Percentiles rank a stretch among this genome's conserved stretches.
phyloP scores from a whole-genome alignment of 1,284 basidiomycete genomes.

The Melampsora americana region DNA sequence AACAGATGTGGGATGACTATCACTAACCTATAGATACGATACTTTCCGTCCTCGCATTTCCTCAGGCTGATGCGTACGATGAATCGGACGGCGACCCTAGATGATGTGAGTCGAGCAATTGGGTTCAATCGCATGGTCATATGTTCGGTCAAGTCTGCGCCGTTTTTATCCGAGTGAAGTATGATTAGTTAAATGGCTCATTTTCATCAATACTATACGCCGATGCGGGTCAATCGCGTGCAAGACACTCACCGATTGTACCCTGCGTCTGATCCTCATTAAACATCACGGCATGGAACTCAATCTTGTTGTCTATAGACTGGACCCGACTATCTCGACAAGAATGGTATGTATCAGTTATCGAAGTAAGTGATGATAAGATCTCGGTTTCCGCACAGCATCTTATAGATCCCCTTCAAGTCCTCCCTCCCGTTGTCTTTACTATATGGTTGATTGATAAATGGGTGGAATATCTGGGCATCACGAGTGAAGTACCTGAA shows the following conservation, averaged over 20 bases:
- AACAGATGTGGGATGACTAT: neutral
- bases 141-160: neutral
- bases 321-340: conserved; percentile 12
- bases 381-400: conserved; percentile 4
- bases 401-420: conserved; percentile 36
- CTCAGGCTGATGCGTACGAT: conserved; percentile 28
- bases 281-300: conserved; percentile 39
- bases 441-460: conserved; percentile 23
- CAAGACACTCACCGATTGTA: conserved; percentile 7
- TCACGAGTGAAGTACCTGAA: conserved; percentile 37
- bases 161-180: no score
- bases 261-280: conserved; percentile 23
- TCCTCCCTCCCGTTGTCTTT: conserved; percentile 1
- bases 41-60: conserved; percentile 24
- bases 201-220: neutral
- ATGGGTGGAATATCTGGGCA: conserved; percentile 23
- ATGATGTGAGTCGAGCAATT: no score
- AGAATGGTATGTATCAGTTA: neutral
- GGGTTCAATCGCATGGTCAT: neutral
- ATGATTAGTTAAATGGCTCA: neutral
- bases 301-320: conserved; percentile 30
- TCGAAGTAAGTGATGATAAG: neutral
- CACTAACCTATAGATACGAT: conserved; percentile 31
- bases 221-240: neutral
- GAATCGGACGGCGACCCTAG: neutral